phyloP scores from a whole-genome alignment of 148 eudicot species.

The Chenopodium formosanum region DNA sequence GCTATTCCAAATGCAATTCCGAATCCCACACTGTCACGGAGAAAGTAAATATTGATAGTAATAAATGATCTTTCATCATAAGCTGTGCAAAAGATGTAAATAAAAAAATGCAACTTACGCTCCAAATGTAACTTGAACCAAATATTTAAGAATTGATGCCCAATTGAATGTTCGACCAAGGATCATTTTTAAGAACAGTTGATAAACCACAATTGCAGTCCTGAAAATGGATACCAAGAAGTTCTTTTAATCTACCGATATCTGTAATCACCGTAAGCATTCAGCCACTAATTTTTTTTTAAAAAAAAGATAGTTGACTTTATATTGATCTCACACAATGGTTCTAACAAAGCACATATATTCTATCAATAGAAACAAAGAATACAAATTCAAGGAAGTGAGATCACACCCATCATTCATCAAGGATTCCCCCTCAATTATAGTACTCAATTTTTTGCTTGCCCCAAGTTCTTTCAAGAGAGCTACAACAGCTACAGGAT shows the following conservation, averaged over 20 bases:
- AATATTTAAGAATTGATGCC: conserved; percentile 62
- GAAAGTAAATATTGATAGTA: conserved; percentile 14
- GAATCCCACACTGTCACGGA: conserved; percentile 65
- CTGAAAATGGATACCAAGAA: conserved; percentile 40
- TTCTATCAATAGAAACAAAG: neutral
- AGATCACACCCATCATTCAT: conserved; percentile 93
- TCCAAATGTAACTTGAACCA: conserved; percentile 75
- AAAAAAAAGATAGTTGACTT: neutral
- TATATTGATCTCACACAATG: neutral
- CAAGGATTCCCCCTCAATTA: conserved; percentile 95
- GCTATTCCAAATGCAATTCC: conserved; percentile 89
- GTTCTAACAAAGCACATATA: neutral
- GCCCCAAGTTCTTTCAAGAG: conserved; percentile 97
- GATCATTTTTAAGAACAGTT: conserved; percentile 77
- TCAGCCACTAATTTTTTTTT: neutral
- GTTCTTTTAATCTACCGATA: neutral
- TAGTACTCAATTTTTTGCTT: conserved; percentile 90
- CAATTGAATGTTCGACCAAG: conserved; percentile 60
- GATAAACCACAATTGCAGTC: conserved; percentile 91
- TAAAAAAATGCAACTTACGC: conserved; percentile 56
- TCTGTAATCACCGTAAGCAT: conserved; percentile 6
- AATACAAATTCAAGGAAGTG: conserved; percentile 10
- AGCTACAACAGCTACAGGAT: conserved; percentile 98
- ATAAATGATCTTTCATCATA: conserved; percentile 1
- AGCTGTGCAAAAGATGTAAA: conserved; percentile 4